Evolutionary conservation across 441 rosid genomes (phyloP), one percentile per base, ranked within the genome.

Genomic region (Populus trichocarpa): DNA sequence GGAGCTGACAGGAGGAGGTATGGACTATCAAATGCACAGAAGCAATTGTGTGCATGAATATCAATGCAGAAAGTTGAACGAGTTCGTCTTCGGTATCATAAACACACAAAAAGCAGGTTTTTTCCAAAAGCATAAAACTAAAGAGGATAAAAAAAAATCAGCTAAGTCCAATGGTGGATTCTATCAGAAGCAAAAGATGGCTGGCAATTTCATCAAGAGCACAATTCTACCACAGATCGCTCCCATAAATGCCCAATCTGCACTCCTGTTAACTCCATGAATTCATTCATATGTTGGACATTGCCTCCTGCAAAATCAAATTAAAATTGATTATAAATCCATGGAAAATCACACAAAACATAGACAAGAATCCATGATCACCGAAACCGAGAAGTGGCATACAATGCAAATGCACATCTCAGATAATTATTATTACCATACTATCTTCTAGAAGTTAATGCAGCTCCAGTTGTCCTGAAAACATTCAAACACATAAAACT

Each of bases 381-480:
- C 0, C 1, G 0, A 18, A 53, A 0, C n/a, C 3, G 0, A 53
- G 61, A 53, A 18, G 8, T 53, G n/a, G 22, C 59, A 33, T 13
- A 68, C 23, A 70, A 69, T 8, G 57, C 57, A 40, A 57, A 73
- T 20, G 12, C 26, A 32, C 61, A 0, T 7, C 16, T 33, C 14
- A 2, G 16, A 30, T 53, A 33, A 28, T 18, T 38, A 32, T 64
- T 23, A 64, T 18, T 3, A 59, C 77, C 88, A 66, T 68, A 82
- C 85, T 82, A 88, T 88, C 89, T 83, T 85, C 87, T 84, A 76
- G 86, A 81, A 71, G 82, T 66, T 77, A 83, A 30, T 23, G 83
- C 71, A 71, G 85, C 79, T 63, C 89, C 87, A 70, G 81, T 81
- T 75, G 79, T 74, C 90, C 93, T 90, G 84, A 84, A 81, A 81